Evolutionary conservation across 1,284 basidiomycete species (phyloP), one percentile per base, ranked within the genome.

Genomic region (Paramarasmius palmivorus): DNA sequence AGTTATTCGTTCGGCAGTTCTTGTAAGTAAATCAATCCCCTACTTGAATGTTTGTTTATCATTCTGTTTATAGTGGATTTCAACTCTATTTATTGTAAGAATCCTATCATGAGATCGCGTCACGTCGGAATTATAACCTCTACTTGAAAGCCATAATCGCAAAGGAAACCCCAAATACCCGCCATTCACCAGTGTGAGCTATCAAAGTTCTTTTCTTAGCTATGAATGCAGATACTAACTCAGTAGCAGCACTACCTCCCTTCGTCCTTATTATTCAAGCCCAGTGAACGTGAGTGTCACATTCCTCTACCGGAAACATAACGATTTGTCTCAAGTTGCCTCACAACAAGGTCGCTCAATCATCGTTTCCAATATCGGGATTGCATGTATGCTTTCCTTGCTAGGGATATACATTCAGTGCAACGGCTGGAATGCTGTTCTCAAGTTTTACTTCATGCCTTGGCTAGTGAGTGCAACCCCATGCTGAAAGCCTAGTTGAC

Each of bases 291-390:
- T 66, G 50, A 35, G 53, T 49, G 20, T 10, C 20, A 29, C 34
- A 4, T 44, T 15, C 20, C 9, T 39, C n/a, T 14, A 8, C 12
- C 26, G 22, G 14, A 42, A 15, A 15, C 14, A 14, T 14, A 12
- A 38, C 14, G 10, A 20, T 25, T 40, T 36, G 5, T n/a, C n/a
- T n/a, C n/a, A n/a, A 34, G 38, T 22, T 19, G 22, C 49, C 32
- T 15, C 8, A 36, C 42, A 34, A 44, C 4, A 23, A 70, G 67
- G 64, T 9, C 52, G 55, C n/a, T 58, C 53, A 0, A 76, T 87
- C 59, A 64, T 87, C 64, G 58, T 72, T 35, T 86, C 83, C 10
- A 81, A 88, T 68, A 63, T 84, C 52, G 81, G 80, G 57, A 72
- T 86, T 58, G 63, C 68, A n/a, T 57, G 73, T 54, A 77, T 76